Evolutionary conservation across 2,329 filamentous ascomycete species (phyloP), one percentile per base, ranked within the genome.

Genomic region (Acarospora socialis): DNA sequence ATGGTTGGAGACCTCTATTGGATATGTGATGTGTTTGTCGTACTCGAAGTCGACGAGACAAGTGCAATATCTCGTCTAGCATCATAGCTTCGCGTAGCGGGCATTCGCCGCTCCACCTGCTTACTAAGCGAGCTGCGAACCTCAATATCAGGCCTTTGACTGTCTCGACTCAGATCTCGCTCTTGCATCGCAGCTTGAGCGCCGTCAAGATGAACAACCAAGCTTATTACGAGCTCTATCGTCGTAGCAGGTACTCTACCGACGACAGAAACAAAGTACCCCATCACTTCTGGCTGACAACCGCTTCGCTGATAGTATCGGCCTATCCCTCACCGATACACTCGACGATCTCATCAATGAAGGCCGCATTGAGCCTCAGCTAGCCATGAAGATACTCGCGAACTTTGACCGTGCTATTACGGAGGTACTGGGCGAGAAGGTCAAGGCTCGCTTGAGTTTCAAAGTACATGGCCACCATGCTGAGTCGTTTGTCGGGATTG

Each of bases 281-380:
- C 27, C 31, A 25, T 28, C 14, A 28, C 32, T 30, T 22, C 16
- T 34, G 39, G 43, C 38, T 44, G 37, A 36, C 37, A 39, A 38
- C 39, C 32, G 31, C 41, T 28, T 41, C 35, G 39, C 37, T 39
- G 42, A 38, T 56, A 98, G 90, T 60, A 83, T 98, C 63, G 90
- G 90, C 47, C 70, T 83, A 50, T 78, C 87, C 36, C 70, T 98
- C 49, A 94, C 87, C 33, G 92, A 98, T 60, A 93, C 86, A 34
- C 84, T 98, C 49, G 90, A 98, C 61, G 83, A 92, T 51, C 68
- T 98, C 45, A 95, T 98, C 59, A 87, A 81, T 53, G 80, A 87
- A 46, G 78, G 84, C 50, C 81, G 82, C 45, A 95, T 98, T 61
- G 87, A 95, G 60, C 90, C 90, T 17, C 90, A 98, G 63, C 73